Conservation (phyloP, 805 yeast genomes). For the Huiozyma naganishii region DNA sequence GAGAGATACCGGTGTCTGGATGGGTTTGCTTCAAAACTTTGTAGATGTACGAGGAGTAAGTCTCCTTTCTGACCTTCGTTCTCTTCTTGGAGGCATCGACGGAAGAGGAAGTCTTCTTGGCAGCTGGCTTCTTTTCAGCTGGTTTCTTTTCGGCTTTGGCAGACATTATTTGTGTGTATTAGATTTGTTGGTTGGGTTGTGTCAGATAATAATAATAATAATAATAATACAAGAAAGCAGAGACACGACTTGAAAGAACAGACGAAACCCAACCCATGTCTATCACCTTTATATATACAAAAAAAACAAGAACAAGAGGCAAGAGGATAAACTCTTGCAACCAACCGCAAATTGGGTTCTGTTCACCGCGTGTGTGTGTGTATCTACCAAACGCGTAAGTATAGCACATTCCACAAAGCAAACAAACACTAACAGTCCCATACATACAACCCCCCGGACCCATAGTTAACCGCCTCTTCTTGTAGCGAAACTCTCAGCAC, state of each 20-base stretch:
- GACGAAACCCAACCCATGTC: neutral
- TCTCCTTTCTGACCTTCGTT: constrained; percentile 92
- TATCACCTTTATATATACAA: neutral
- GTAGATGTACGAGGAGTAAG: constrained; percentile 96
- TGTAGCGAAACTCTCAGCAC: too few species aligned
- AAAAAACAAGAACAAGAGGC: neutral
- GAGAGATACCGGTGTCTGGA: constrained; percentile 99
- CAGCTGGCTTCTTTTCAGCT: constrained; percentile 45
- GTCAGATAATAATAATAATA: neutral
- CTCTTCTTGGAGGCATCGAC: constrained; percentile 76
- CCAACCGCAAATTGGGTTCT: neutral
- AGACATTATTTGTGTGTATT: constrained; percentile 38
- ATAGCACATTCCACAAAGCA: too few species aligned
- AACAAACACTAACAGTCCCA: too few species aligned
- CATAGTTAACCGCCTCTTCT: too few species aligned
- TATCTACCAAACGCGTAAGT: neutral
- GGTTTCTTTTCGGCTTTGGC: constrained; percentile 53
- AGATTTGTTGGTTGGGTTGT: neutral
- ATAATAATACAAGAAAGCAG: neutral
- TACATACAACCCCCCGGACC: too few species aligned
- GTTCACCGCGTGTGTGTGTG: neutral
- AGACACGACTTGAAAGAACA: neutral
- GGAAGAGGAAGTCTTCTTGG: constrained; percentile 81
- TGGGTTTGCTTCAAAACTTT: constrained; percentile 97
- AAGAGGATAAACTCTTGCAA: neutral